Percentiles rank a stretch among this genome's conserved stretches.
phyloP scores from a whole-genome alignment of 1,284 basidiomycete genomes.

The Cutaneotrichosporon dermatis region DNA sequence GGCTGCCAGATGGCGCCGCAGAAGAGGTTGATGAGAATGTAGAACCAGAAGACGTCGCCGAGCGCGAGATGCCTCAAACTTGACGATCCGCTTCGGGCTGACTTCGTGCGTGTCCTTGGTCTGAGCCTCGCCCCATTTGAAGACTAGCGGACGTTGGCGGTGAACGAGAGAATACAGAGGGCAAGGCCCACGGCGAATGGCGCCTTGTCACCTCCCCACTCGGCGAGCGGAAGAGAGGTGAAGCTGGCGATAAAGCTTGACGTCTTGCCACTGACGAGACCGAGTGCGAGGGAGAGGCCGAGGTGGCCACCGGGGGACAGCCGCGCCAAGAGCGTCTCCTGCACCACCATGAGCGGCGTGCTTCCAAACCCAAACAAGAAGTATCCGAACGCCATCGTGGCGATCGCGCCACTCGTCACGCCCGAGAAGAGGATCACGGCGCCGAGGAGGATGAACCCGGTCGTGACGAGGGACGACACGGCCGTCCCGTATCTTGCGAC shows the following conservation, averaged over 20 bases:
- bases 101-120: constrained; percentile 55
- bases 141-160: constrained; percentile 62
- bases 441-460: constrained; percentile 64
- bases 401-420: constrained; percentile 15
- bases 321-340: constrained; percentile 58
- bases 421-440: constrained; percentile 35
- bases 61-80: constrained; percentile 48
- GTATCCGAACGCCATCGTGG: constrained; percentile 28
- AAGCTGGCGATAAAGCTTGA: constrained; percentile 69
- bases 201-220: constrained; percentile 59
- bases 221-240: constrained; percentile 52
- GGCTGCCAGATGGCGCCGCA: constrained; percentile 75
- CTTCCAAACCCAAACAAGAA: constrained; percentile 74
- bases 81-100: constrained; percentile 18
- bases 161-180: constrained; percentile 61
- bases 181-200: constrained; percentile 66
- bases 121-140: constrained; percentile 61
- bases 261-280: constrained; percentile 69
- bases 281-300: constrained; percentile 69
- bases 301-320: constrained; percentile 66
- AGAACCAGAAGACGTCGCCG: constrained; percentile 76
- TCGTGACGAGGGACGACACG: constrained; percentile 61
- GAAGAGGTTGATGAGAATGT: constrained; percentile 58
- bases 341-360: constrained; percentile 61
- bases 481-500: constrained; percentile 56